phyloP scores from a whole-genome alignment of 2,329 filamentous ascomycete species.

The Pseudogymnoascus verrucosus region DNA sequence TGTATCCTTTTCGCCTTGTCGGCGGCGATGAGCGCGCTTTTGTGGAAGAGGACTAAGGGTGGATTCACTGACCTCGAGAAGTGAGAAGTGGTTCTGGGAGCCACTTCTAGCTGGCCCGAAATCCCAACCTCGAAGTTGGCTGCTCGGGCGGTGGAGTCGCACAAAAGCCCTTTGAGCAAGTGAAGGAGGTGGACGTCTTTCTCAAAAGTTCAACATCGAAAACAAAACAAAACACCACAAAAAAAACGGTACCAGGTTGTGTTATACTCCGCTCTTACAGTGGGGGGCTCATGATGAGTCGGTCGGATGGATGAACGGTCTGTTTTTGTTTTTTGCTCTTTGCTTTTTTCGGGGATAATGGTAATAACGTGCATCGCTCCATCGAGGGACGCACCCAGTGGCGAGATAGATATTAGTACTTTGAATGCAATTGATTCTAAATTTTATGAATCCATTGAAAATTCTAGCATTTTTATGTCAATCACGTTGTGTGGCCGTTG shows the following conservation, averaged over 20 bases:
- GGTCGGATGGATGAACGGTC: background rate
- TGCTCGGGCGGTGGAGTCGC: background rate
- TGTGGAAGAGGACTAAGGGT: conserved; percentile 40
- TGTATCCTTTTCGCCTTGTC: conserved; percentile 64
- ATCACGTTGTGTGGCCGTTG: no score
- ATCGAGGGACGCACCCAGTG: no score
- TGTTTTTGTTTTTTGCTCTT: background rate
- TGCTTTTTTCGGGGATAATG: background rate
- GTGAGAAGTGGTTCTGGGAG: conserved; percentile 26
- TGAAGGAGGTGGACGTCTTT: background rate
- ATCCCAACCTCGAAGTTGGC: no score
- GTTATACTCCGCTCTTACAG: background rate
- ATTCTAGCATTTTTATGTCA: no score
- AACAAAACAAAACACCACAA: background rate
- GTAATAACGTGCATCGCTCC: background rate
- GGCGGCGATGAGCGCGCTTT: conserved; percentile 46
- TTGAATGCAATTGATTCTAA: no score
- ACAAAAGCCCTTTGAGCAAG: background rate
- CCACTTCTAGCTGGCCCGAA: background rate
- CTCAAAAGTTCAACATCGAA: background rate
- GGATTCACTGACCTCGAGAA: conserved; percentile 35
- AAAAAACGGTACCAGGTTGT: background rate
- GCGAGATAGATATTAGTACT: no score
- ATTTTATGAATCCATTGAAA: no score
- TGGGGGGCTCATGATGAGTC: background rate